phyloP scores from a whole-genome alignment of 108 stramenopile species.

The Thalassiosira profunda region DNA sequence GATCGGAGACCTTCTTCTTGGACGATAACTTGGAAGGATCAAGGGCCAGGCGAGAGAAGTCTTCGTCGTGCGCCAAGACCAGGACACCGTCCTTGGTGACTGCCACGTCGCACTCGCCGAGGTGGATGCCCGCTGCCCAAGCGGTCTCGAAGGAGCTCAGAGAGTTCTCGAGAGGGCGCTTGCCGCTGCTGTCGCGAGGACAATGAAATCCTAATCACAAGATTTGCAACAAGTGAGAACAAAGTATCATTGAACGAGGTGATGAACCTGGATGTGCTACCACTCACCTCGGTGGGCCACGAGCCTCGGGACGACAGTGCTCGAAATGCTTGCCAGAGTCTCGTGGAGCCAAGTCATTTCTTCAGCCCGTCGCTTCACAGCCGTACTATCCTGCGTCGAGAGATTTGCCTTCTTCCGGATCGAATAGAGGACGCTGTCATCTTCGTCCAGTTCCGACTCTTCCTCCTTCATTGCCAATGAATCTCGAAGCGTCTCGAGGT shows the following conservation, averaged over 20 bases:
- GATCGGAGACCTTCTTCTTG: conserved; percentile 55
- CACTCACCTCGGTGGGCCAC: conserved; percentile 74
- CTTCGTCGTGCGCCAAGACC: conserved; percentile 74
- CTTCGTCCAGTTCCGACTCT: conserved; percentile 29
- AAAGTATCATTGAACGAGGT: background rate
- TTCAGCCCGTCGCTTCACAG: conserved; percentile 37
- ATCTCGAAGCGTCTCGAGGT: conserved; percentile 57
- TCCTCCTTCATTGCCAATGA: conserved; percentile 38
- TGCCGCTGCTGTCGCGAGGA: conserved; percentile 56
- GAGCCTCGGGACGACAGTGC: conserved; percentile 21
- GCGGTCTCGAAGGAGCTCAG: conserved; percentile 74
- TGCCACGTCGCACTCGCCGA: conserved; percentile 84
- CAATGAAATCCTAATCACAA: conserved; percentile 58
- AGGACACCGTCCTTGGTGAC: conserved; percentile 83
- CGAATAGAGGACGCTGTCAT: conserved; percentile 16
- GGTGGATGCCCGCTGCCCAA: conserved; percentile 73
- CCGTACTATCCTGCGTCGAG: conserved; percentile 16
- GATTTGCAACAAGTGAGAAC: background rate
- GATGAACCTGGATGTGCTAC: background rate
- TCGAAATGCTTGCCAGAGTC: conserved; percentile 31
- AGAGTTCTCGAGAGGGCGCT: conserved; percentile 77
- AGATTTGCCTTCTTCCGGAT: conserved; percentile 21
- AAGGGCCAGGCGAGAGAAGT: conserved; percentile 69
- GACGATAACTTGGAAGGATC: conserved; percentile 47
- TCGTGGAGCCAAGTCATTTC: conserved; percentile 44